Base-by-base conservation (phyloP, 768 basidiomycete genomes). In the Auricularia cornea region DNA sequence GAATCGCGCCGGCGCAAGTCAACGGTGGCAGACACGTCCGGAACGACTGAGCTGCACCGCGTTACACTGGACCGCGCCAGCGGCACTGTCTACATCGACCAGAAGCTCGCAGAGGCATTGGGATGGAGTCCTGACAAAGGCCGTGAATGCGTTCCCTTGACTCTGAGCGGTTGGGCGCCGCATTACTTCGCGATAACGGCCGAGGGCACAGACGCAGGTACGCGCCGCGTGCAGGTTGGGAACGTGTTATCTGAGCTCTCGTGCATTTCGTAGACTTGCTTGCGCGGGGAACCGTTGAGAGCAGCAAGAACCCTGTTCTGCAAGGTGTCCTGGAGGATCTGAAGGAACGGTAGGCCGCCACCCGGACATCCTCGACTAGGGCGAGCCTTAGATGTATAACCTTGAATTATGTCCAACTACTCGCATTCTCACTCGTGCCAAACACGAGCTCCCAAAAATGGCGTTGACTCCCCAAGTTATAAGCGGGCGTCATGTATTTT, bases 1-100 rank as follows among this genome's bases (percentile, higher is more conserved):
- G 38, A 40, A 40, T 18, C 38, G 8, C 38, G 2, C 44, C 44
- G 16, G 44, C 18, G 44, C 23, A 20, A 23, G 23, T 48, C 3
- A 1, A 23, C 16, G 5, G 44, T 18, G 16, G 5, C 44, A 11
- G 3, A 3, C 35, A 20, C 44, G 2, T 11, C 44, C 6, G 44
- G 44, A 20, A 23, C 44, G 44, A 48, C 44, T 48, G 44, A 48
- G 20, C 86, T 3, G 80, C 72, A 0, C 83, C 83, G 1, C 91
- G 73, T 48, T 79, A 78, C 64, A 90, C 88, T 31, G 90, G 89
- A 70, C 82, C 44, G 44, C 20, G 20, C 20, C 44, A 89, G 54
- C 85, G 84, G 63, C 10, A 70, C 69, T 23, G 52, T 70, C 44
- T 70, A 70, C 52, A n/a, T 67, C 31, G 64, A 64, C 20, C 66